phyloP scores from a whole-genome alignment of 2,329 filamentous ascomycete species.

The Exophiala xenobiotica region DNA sequence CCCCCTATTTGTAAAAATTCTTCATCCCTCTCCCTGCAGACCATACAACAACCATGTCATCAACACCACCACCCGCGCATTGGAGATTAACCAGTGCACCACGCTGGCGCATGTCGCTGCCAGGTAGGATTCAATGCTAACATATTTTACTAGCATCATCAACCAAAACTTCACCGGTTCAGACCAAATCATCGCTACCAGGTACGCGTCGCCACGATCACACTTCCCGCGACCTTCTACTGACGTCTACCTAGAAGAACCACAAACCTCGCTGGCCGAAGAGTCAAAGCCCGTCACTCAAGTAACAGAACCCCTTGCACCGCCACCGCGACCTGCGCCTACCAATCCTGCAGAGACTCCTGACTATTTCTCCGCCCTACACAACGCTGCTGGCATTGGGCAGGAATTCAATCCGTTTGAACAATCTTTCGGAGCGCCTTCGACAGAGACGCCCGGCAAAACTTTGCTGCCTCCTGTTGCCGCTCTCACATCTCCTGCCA shows the following conservation, averaged over 20 bases:
- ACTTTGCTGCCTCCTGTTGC: slow-evolving; percentile 84
- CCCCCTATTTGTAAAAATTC: slow-evolving; percentile 25
- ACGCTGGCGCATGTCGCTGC: neutral
- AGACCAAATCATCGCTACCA: slow-evolving; percentile 27
- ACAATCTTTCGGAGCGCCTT: slow-evolving; percentile 75
- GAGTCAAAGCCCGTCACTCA: slow-evolving; percentile 52
- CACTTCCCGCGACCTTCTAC: neutral
- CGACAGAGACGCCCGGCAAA: slow-evolving; percentile 76
- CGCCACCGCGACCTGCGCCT: slow-evolving; percentile 63
- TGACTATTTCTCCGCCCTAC: slow-evolving; percentile 67
- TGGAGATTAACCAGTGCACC: slow-evolving; percentile 6
- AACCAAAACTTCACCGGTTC: slow-evolving; percentile 25
- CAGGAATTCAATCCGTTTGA: slow-evolving; percentile 94
- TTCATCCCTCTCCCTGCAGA: slow-evolving; percentile 1
- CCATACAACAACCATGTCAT: slow-evolving; percentile 5
- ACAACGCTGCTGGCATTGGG: slow-evolving; percentile 43
- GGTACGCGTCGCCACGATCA: slow-evolving; percentile 23
- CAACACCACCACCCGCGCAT: slow-evolving; percentile 17
- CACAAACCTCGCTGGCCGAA: slow-evolving; percentile 37
- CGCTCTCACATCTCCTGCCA: slow-evolving; percentile 83
- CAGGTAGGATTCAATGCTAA: slow-evolving; percentile 12
- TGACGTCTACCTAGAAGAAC: slow-evolving; percentile 26
- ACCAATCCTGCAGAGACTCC: slow-evolving; percentile 55
- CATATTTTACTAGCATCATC: slow-evolving; percentile 8
- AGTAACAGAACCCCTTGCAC: slow-evolving; percentile 64